A percentile compares a stretch with the other conserved stretches of the same genome.
Conservation (phyloP, 2,329 filamentous ascomycete species). For the Pyrenophora tritici-repentis region DNA sequence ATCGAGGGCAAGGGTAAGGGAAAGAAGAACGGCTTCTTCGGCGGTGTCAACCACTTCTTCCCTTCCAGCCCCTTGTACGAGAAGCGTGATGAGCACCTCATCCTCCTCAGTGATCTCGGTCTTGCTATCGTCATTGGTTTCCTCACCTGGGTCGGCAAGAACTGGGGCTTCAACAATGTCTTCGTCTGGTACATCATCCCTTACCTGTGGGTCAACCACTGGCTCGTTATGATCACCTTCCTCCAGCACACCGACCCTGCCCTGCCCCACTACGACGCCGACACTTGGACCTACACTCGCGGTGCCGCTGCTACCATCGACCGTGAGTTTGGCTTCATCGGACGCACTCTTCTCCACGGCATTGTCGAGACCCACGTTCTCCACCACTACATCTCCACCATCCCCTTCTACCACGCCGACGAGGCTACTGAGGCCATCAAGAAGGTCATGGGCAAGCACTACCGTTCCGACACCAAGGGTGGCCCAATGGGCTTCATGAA, state of each 20-base stretch:
- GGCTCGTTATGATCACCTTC: conserved; percentile 97
- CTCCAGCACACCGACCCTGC: conserved; percentile 95
- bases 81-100: conserved; percentile 84
- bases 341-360: conserved; percentile 86
- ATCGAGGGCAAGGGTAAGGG: conserved; percentile 90
- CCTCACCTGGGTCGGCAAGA: conserved; percentile 73
- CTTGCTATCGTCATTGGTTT: conserved; percentile 62
- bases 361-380: conserved; percentile 98
- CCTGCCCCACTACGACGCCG: conserved; percentile 86
- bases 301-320: conserved; percentile 95
- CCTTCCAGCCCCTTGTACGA: conserved; percentile 89
- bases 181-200: conserved; percentile 93
- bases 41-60: conserved; percentile 94
- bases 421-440: conserved; percentile 95
- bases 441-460: conserved; percentile 92
- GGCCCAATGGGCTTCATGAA: conserved; percentile 81
- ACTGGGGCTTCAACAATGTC: conserved; percentile 83
- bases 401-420: conserved; percentile 95
- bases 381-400: conserved; percentile 95
- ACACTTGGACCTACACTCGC: conserved; percentile 90
- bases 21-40: conserved; percentile 80
- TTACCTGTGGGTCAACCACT: conserved; percentile 98
- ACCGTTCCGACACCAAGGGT: conserved; percentile 78
- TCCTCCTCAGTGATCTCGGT: conserved; percentile 85
- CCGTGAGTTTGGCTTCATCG: conserved; percentile 95